Base-by-base conservation (phyloP, 106 monocot species). In the Platanthera guangdongensis region DNA sequence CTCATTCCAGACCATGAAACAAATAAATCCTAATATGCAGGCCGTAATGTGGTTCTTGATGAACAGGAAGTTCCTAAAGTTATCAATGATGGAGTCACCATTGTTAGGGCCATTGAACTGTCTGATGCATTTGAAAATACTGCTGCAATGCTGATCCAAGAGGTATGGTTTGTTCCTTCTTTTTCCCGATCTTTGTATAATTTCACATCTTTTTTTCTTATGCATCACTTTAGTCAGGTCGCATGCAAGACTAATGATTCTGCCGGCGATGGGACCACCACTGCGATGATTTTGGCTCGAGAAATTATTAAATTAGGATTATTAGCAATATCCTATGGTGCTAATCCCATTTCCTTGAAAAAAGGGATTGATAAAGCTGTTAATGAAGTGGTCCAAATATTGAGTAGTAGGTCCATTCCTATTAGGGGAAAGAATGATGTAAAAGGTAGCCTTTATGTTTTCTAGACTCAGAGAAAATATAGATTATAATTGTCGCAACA, bases 11-110 rank as follows among this genome's bases (percentile, higher is more conserved):
- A 72, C 13, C 51, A 51, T 0, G 50, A 22, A 51, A 72, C 51
- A 19, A 6, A 72, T 9, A 3, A 5, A 25, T 19, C 72, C 39
- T 32, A 19, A 70, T 51, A 51, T 78, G 73, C 81, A 99, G 97
- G 94, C 62, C 80, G 92, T 50, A 99, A 94, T 84, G 94, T 94
- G 67, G 84, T 99, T 57, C 91, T 99, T 75, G 97, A 99, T 85
- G 87, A 92, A n/a, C 68, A 84, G 10, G 97, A 80, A 62, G 82
- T 94, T 15, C 97, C 97, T 18, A 99, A 94, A 85, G 89, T 99
- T 65, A 92, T 99, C n/a, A 99, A 94, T 78, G 97, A 99, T 88
- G 97, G 97, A 12, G 89, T 92, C 28, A 92, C 97, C 45, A 99
- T 99, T 78, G 97, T 94, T 77, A 78, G 74, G 47, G 91, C 91